Evolutionary conservation across 495 filamentous ascomycete species (phyloP), one percentile per base, ranked within the genome.

Genomic region (Aspergillus baeticus): DNA sequence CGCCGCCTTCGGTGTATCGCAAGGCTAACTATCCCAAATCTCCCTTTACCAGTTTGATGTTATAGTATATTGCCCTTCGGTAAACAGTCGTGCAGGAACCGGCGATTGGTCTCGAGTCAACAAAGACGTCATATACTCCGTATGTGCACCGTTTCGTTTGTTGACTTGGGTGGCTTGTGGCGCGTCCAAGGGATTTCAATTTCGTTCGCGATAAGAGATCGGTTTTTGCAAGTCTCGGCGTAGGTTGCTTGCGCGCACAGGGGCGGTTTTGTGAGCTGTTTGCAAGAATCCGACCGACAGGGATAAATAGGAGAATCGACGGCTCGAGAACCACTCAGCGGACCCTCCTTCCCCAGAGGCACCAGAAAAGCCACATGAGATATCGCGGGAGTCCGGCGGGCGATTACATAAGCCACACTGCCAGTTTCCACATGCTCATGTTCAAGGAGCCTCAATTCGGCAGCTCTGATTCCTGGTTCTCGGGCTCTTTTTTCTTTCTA

Each of bases 111-210:
- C 31, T 21, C 60, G 55, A 68, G 65, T 76, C 67, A 73, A 74
- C 70, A 76, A 70, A 74, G 71, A 74, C 73, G 73, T 74, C 73
- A 76, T 76, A 66, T 71, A 70, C 67, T 49, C 55, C 26, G 42
- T 54, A 57, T 59, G 66, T 71, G 69, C 67, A 51, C 55, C 26
- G 42, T 55, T 55, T 59, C 63, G n/a, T 42, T 21, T 49, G 53
- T 64, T 67, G 44, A 33, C 50, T 39, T 34, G 39, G 42, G 48
- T 47, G 45, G 43, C 31, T 36, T 52, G 50, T 44, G 63, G 63
- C 66, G 72, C 58, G 69, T 65, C 44, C 46, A 62, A 52, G 58
- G 38, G 60, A 39, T 39, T 21, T 22, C n/a, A 34, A 54, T 21
- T 37, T 48, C 54, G 55, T 37, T 48, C 54, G 55, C 58, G 44